Base-by-base conservation (phyloP, 148 eudicot genomes). In the Pouteria glomerata region DNA sequence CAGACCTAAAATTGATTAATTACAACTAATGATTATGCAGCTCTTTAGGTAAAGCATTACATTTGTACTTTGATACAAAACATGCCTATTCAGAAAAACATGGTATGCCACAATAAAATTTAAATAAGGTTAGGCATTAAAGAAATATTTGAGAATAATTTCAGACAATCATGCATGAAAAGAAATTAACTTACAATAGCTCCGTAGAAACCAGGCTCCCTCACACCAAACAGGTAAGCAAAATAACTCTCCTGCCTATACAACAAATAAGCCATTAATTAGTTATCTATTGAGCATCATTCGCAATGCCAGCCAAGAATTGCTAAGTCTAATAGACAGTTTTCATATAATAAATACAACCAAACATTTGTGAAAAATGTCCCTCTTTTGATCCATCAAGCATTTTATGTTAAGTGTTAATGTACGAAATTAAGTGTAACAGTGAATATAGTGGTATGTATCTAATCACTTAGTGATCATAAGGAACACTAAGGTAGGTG, bases 161-260 rank as follows among this genome's bases (percentile, higher is more conserved):
- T 50, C 23, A 21, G 13, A 62, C 52, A 72, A 31, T 51, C 19
- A 7, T 1, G 27, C 11, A 18, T 18, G 42, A 41, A 27, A 62
- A 57, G 33, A 18, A 47, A 72, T 31, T 6, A 76, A 83, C 98
- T 94, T 89, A 94, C 98, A 76, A 94, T 73, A 64, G 98, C 96
- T 79, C 93, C 98, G 74, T 89, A 94, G 68, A 91, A 94, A 19
- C 86, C 92, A 7, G 98, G 98, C 82, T 94, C 98, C 72, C 85
- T 82, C 70, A 94, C 98, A 58, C 98, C 98, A 80, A 94, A 94
- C 81, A 94, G 82, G 81, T 94, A 94, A 69, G 97, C 98, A 82
- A 94, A 94, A 79, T 94, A 94, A 78, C 98, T 94, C 83, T 94
- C 98, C 87, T 94, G 98, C 81, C 98, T 94, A 74, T n/a, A 73